Conservation (phyloP, 345 rosid species). For the Euphorbia peplus region DNA sequence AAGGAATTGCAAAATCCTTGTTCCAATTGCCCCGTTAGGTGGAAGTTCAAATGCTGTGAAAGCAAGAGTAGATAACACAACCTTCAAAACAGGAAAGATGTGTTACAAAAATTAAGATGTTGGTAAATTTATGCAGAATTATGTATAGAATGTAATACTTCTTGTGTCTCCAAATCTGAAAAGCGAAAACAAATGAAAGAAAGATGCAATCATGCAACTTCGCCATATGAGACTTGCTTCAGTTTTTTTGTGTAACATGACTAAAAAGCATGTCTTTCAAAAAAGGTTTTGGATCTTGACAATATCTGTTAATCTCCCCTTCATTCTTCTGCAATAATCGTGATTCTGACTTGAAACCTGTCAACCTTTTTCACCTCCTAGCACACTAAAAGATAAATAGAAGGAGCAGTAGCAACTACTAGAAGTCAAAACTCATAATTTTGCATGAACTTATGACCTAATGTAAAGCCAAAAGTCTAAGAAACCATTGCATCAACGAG, state of each 20-base stretch:
- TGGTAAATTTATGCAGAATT: conserved; percentile 8
- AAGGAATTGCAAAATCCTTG: conserved; percentile 79
- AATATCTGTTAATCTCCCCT: background rate
- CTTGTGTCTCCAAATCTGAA: background rate
- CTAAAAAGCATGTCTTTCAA: background rate
- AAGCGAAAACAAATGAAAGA: background rate
- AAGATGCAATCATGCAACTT: background rate
- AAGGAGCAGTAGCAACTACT: background rate
- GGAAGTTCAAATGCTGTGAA: conserved; percentile 99
- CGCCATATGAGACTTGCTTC: background rate
- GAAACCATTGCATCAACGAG: background rate
- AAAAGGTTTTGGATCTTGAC: background rate
- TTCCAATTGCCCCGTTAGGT: conserved; percentile 93
- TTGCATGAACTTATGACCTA: background rate
- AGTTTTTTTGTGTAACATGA: no score
- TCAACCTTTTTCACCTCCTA: background rate
- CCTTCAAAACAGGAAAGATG: conserved; percentile 48
- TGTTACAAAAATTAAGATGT: conserved; percentile 12
- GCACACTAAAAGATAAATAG: background rate
- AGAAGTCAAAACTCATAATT: background rate
- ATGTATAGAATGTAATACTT: background rate
- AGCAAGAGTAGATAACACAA: conserved; percentile 82
- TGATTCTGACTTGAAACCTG: background rate
- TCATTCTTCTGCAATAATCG: background rate
- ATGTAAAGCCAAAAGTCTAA: no score